Evolutionary conservation across 768 basidiomycete genomes (phyloP), one percentile per base, ranked within the genome.

Genomic region (Tricholoma sp.): DNA sequence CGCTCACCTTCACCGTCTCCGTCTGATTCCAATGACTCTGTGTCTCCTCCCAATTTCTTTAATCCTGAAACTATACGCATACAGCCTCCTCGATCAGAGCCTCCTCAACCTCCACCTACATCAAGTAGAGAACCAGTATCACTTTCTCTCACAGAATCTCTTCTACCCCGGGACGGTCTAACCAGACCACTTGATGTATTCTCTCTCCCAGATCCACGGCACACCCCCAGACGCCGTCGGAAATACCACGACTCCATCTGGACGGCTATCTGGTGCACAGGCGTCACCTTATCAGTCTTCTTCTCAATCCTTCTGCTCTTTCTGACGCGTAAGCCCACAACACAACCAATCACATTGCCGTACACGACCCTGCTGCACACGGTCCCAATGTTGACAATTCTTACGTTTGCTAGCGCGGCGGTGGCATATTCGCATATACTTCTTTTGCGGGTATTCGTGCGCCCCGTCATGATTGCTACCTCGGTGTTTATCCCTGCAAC

Each of bases 401-500:
- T 91, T 56, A 89, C 87, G 3, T 76, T 88, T 59, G 66, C 84
- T 58, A 88, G 88, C 64, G 89, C 91, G 10, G 69, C 76, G 19
- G 80, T 82, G 46, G 87, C 90, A 7, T 93, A 93, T 67, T 71
- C 76, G 43, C 88, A 91, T 67, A 83, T 92, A 43, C 79, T 85
- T 60, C 78, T 95, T 41, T 73, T 96, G 51, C 83, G 86, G 57
- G 78, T 91, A 58, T 93, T 94, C 63, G 88, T 91, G 57, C 83
- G 86, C 56, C 93, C 94, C 16, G 88, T 92, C 51, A 85, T 96
- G 76, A 72, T 92, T 35, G 80, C 79, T 21, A 91, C 89, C 0
- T 84, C 85, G 16, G 75, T 93, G 24, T 88, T 88, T 64, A 83
- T 90, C 50, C 90, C 91, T 39, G 79, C 80, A 24, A 85, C 86